Base-by-base conservation (phyloP, 192 early-diverging fungal genomes). In the Geranomyces michiganensis region DNA sequence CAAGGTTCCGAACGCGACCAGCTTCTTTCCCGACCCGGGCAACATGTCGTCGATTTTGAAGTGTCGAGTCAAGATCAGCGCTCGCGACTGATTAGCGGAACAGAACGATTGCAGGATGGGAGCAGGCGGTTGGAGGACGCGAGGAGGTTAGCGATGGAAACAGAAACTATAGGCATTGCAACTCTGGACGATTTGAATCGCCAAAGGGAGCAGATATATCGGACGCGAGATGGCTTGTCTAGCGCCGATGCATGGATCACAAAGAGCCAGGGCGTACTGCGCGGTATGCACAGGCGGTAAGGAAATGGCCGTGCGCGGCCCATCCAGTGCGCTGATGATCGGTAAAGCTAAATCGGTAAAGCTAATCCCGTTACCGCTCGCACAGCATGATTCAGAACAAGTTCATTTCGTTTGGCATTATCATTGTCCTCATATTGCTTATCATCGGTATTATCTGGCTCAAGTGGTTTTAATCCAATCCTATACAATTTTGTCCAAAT, bases 191-290 rank as follows among this genome's bases (percentile, higher is more conserved):
- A 90, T 65, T 73, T 97, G 71, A 84, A 92, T 62, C 82, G 90
- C 30, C 97, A 99, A 77, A 73, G 97, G 36, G 93, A 99, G 75
- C 93, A 96, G 64, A 94, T 99, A 71, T 72, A 91, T 27, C 79
- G 90, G 55, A 92, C 94, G 26, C 82, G 91, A 68, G 91, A 97
- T 82, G 88, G 89, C 75, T 72, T 88, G 19, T 72, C 70, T 27
- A 77, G 69, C 15, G 87, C 87, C 0, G 85, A 88, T 69, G 62
- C 81, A 19, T 88, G 78, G 67, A 81, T 88, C 15, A 66, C 81
- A 12, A 84, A 83, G 48, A 84, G 82, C 63, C 81, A 85, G 27
- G 80, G 82, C 0, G 76, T 86, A 4, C 73, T 85, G 44, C 80
- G 70, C 64, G 63, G 79, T 77, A 91, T 84, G 96, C 72, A 83